Base-by-base conservation (phyloP, 345 rosid genomes). In the Gynandropsis gynandra region DNA sequence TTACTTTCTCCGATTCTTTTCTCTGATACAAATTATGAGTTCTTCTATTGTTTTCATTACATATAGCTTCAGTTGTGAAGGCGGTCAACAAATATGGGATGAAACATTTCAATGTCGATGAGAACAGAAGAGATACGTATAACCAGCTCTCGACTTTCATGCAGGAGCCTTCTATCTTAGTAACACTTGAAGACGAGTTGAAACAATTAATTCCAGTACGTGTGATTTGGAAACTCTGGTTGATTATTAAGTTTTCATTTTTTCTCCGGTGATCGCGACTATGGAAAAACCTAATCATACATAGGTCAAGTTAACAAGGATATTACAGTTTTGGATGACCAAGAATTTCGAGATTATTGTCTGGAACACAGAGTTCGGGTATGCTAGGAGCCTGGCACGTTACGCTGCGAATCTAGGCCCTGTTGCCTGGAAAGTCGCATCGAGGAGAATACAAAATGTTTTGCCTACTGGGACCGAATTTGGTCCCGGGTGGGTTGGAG, bases 351-450 rank as follows among this genome's bases (percentile, higher is more conserved):
- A 33, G 36, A 41, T 41, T 5, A 7, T 41, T 21, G 1, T 9
- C 9, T 47, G 15, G 38, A 77, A 72, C 56, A 49, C 77, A 21
- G 93, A 87, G 64, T 73, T 74, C 33, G 88, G 90, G 17, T 92
- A 92, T 54, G 86, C 97, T 8, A 81, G 83, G 66, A 92, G 98
- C 68, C 66, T 92, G 44, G 81, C 95, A 65, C 88, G 85, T 34
- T 92, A 74, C 52, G 94, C 98, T 42, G 80, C 90, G 2, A 72
- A 73, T 62, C 87, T 92, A 8, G 97, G 98, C 38, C 97, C 97
- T 37, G 77, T 64, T 56, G 86, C 65, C 56, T 85, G 88, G 94
- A 75, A 68, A 63, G 50, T 74, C 29, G 97, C 90, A 50, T 81
- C 90, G 4, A 76, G 70, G 75, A 87, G 82, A 74, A 79, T 88